Conservation (phyloP, 345 rosid genomes). For the Rhodamnia argentea region DNA sequence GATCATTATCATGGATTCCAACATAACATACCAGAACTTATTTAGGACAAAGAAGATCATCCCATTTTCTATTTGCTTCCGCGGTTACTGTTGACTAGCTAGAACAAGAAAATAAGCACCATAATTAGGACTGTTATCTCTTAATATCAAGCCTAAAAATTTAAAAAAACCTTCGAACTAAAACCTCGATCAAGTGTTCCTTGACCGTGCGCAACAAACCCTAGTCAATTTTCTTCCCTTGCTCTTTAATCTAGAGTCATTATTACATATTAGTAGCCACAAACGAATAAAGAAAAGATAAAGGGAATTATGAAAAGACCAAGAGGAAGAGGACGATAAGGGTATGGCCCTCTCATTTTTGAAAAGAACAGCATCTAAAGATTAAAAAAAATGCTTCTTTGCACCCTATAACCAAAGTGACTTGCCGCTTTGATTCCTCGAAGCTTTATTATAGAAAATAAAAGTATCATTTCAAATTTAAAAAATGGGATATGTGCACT, state of each 20-base stretch:
- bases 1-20: background rate
- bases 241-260: background rate
- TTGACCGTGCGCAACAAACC: background rate
- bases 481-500: background rate
- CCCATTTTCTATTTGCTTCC: background rate
- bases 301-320: background rate
- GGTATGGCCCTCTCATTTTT: constrained; percentile 8
- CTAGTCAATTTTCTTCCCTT: background rate
- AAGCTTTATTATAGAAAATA: background rate
- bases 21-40: background rate
- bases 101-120: background rate
- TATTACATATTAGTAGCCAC: background rate
- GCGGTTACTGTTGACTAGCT: background rate
- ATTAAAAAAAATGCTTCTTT: background rate
- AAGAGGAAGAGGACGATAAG: constrained; percentile 19
- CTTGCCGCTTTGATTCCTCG: background rate
- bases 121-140: background rate
- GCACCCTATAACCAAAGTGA: background rate
- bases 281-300: constrained; percentile 12
- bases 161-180: background rate
- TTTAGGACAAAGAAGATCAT: background rate
- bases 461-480: background rate
- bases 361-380: constrained; percentile 9
- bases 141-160: background rate
- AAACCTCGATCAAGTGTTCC: background rate